These are phyloP conservation scores for Kodamaea kakaduensis DNA, from an alignment of 805 yeast species.

Conservation along the genomic window DNA sequence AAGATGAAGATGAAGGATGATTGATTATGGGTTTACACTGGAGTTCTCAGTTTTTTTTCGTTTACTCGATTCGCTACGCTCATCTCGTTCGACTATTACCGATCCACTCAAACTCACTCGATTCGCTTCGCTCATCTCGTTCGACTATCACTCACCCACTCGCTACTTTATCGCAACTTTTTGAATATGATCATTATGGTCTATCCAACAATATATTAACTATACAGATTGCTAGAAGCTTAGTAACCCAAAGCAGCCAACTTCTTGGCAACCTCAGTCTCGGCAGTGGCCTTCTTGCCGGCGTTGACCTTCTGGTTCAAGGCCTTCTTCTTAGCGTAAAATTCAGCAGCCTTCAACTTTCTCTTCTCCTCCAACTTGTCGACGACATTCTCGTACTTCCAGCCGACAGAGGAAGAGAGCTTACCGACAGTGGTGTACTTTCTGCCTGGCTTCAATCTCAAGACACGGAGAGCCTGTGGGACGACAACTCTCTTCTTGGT, in stretches of 20 bases:
- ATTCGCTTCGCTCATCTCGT: no score
- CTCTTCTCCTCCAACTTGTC: conserved; percentile 98
- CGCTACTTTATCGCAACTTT: no score
- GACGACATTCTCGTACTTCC: conserved; percentile 99
- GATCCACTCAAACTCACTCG: no score
- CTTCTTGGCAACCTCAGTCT: conserved; percentile 85
- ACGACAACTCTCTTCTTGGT: conserved; percentile 99
- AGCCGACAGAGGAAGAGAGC: conserved; percentile 94
- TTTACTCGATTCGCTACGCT: no score
- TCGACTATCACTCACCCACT: no score
- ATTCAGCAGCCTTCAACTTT: conserved; percentile 97
- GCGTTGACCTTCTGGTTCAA: conserved; percentile 85
- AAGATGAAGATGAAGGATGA: no score
- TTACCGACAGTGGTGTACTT: conserved; percentile 98
- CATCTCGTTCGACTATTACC: no score
- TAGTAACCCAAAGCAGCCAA: conserved; percentile 98
- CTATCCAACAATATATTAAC: not conserved
- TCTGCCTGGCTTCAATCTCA: conserved; percentile 99
- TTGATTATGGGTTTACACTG: no score
- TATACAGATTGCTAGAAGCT: conserved; percentile 17
- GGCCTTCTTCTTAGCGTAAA: conserved; percentile 98
- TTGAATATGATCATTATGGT: no score
- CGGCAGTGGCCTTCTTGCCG: conserved; percentile 85
- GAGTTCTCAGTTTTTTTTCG: no score
- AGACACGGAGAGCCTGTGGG: conserved; percentile 98